These are phyloP conservation scores for Phaffia tasmanica DNA, from an alignment of 768 basidiomycete species.

Conservation along the genomic window DNA sequence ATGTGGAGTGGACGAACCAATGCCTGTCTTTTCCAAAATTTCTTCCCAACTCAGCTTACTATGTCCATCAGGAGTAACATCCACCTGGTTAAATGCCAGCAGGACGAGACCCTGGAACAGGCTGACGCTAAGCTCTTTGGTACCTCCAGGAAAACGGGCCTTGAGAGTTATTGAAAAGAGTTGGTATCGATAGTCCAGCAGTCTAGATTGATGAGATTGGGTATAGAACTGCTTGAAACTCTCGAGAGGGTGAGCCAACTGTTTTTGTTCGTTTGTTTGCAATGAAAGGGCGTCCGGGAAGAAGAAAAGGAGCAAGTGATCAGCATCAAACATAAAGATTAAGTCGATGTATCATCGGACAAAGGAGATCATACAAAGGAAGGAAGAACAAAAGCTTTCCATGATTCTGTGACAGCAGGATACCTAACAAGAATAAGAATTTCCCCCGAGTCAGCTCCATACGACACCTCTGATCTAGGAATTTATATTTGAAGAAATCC, in stretches of 20 bases:
- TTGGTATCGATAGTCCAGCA: conserved; percentile 74
- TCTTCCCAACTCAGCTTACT: conserved; percentile 53
- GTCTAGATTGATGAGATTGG: conserved; percentile 59
- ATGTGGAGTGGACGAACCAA: conserved; percentile 49
- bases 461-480: not conserved
- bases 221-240: conserved; percentile 64
- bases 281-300: no score
- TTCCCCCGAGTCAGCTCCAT: not conserved
- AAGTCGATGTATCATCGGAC: not conserved
- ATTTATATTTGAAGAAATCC: not conserved
- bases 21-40: conserved; percentile 54
- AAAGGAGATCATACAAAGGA: not conserved
- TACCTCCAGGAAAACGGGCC: conserved; percentile 49
- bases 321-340: no score
- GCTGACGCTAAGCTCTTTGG: conserved; percentile 81
- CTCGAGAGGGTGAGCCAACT: conserved; percentile 39
- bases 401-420: conserved; percentile 16
- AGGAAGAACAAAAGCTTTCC: conserved; percentile 20
- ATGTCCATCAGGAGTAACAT: conserved; percentile 30
- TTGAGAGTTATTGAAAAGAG: conserved; percentile 70
- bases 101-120: conserved; percentile 82
- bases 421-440: not conserved
- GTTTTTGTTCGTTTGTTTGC: not conserved
- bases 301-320: conserved; percentile 9
- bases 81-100: conserved; percentile 63